Evolutionary conservation across 2,329 filamentous ascomycete species (phyloP).

Genomic region (Trichoderma sp.): DNA sequence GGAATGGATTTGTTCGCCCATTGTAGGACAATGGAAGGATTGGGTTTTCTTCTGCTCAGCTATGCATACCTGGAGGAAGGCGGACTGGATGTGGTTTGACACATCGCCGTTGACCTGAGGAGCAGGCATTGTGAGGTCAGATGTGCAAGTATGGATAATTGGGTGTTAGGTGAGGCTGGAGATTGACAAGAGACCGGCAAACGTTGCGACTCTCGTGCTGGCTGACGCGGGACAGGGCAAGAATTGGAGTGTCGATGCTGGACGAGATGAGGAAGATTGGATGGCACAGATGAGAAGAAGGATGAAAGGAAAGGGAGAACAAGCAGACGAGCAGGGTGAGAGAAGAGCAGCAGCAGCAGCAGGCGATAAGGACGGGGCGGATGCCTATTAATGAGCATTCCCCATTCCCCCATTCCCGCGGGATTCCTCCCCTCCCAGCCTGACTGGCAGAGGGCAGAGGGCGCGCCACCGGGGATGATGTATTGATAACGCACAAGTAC

Average conservation of each 20-base stretch:
- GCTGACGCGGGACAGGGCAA: not conserved
- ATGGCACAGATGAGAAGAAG: not conserved
- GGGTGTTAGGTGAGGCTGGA: not conserved
- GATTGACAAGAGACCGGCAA: not conserved
- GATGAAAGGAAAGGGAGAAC: slow-evolving; percentile 12
- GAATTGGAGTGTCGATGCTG: not conserved
- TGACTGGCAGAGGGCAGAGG: not conserved
- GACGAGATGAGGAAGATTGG: not conserved
- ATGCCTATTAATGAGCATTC: slow-evolving; percentile 19
- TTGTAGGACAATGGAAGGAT: not conserved
- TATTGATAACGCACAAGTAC: slow-evolving; percentile 29
- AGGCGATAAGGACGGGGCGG: slow-evolving; percentile 23
- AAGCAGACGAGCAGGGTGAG: slow-evolving; percentile 18
- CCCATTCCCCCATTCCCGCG: slow-evolving; percentile 3
- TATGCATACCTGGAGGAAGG: slow-evolving; percentile 52
- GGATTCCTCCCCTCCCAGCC: not conserved
- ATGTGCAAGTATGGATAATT: not conserved
- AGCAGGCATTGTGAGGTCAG: slow-evolving; percentile 40
- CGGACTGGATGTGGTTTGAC: slow-evolving; percentile 49
- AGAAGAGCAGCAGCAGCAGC: slow-evolving; percentile 25
- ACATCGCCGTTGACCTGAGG: slow-evolving; percentile 56
- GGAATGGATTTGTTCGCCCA: not conserved
- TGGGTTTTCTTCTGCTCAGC: not conserved
- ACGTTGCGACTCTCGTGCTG: not conserved
- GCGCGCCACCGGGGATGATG: slow-evolving; percentile 28